Evolutionary conservation across 139 green algal species (phyloP).

Genomic region (Chlamydomonas sphaeroides): DNA sequence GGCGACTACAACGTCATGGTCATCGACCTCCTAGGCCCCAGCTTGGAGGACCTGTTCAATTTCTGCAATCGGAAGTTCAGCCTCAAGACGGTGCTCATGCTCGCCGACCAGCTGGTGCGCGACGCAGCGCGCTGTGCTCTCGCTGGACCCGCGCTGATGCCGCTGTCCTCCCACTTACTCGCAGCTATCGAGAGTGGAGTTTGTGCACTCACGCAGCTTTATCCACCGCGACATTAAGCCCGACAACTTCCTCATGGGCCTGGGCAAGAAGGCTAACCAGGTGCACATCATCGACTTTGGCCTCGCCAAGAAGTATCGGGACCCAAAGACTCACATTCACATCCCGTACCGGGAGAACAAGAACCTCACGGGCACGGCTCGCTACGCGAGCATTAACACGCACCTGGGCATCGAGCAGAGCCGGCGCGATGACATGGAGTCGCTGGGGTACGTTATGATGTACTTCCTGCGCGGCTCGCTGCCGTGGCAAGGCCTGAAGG

Average conservation of each 20-base stretch:
- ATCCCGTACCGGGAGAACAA: slow-evolving; percentile 99
- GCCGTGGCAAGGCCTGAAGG: slow-evolving; percentile 97
- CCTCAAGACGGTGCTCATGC: slow-evolving; percentile 99
- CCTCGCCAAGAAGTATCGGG: slow-evolving; percentile 99
- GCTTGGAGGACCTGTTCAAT: slow-evolving; percentile 99
- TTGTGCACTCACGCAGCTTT: slow-evolving; percentile 97
- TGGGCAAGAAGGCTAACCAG: slow-evolving; percentile 97
- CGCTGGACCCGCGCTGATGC: not conserved
- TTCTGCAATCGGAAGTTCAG: slow-evolving; percentile 98
- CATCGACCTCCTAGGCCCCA: slow-evolving; percentile 96
- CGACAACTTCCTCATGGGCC: slow-evolving; percentile 89
- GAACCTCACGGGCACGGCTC: slow-evolving; percentile 96
- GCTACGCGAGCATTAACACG: slow-evolving; percentile 99
- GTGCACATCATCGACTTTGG: slow-evolving; percentile 99
- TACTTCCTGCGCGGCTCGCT: slow-evolving; percentile 98
- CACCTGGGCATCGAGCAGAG: slow-evolving; percentile 99
- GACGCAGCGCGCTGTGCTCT: not conserved
- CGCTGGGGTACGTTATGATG: slow-evolving; percentile 88
- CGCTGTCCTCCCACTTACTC: not conserved
- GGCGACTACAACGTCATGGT: slow-evolving; percentile 99
- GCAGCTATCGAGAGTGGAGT: slow-evolving; percentile 96
- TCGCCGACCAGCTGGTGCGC: slow-evolving; percentile 97
- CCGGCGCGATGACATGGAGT: slow-evolving; percentile 95
- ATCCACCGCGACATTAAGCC: slow-evolving; percentile 94
- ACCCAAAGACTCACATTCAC: slow-evolving; percentile 98